phyloP scores from a whole-genome alignment of 169 alveolate genomes.

The Perkinsus chesapeaki region DNA sequence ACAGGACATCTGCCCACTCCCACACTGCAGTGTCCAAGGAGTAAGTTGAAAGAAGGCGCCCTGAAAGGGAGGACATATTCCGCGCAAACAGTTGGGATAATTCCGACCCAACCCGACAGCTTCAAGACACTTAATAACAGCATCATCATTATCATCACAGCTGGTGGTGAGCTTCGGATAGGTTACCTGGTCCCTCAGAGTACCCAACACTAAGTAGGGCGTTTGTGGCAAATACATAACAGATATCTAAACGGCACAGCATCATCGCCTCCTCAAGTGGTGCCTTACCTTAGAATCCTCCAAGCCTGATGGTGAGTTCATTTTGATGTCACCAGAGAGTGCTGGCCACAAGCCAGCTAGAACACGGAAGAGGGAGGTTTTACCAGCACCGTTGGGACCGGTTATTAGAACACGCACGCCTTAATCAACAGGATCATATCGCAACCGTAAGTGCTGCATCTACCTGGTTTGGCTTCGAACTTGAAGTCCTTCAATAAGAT shows the following conservation, averaged over 20 bases:
- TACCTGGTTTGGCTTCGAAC: neutral
- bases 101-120: neutral
- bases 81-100: neutral
- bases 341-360: conserved; percentile 4
- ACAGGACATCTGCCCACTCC: conserved; percentile 10
- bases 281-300: neutral
- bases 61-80: neutral
- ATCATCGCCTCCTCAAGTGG: neutral
- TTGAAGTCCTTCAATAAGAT: neutral
- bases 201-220: neutral
- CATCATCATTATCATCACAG: neutral
- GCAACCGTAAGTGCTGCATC: neutral
- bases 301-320: no score
- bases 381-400: conserved; percentile 11
- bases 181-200: neutral
- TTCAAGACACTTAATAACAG: neutral
- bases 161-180: neutral
- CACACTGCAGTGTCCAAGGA: neutral
- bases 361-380: conserved; percentile 10
- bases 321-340: neutral
- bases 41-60: neutral
- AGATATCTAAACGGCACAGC: neutral
- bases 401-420: neutral
- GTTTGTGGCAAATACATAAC: neutral
- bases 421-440: neutral